Evolutionary conservation across 2,329 filamentous ascomycete genomes (phyloP), one percentile per base, ranked within the genome.

Genomic region (Hortaea werneckii): DNA sequence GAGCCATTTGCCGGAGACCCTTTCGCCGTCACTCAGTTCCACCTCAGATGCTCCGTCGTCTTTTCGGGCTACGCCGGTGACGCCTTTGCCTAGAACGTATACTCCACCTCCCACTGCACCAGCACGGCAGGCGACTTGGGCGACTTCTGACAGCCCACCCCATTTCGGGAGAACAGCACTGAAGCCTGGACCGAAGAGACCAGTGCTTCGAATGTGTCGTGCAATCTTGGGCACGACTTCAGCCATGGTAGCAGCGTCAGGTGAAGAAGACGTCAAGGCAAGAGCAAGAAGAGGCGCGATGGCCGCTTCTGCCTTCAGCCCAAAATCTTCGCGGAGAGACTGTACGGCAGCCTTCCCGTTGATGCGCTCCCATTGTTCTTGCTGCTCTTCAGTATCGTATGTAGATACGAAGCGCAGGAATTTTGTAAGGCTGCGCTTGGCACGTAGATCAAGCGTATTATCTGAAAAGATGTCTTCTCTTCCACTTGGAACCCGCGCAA

Each of bases 401-500:
- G 87, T 78, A 49, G 81, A 72, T 44, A 95, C 83, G 61, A 92
- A 90, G 64, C 90, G 89, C 58, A 96, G 75, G 58, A 95, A 94
- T 65, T 94, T 94, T 83, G 95, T 95, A 58, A 96, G 67, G 7
- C 78, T 77, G 44, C 90, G 81, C 69, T 96, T 96, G 5, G 87
- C 80, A 53, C 84, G 83, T 54, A 84, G 76, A 40, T 87, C 79
- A 46, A 96, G 85, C 26, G 75, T 74, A 32, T 78, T 78, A 62
- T 87, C 83, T 41, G 82, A 78, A 64, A 95, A 95, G 39, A 96
- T 80, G 67, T 95, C 90, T 68, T 98, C 90, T 54, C 90, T 80
- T 28, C 85, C 89, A 52, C 85, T 89, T 0, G 92, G 90, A 42
- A 96, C 85, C 47, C 84, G 83, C 20, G 46, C 48, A 13, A 59